A percentile compares a stretch with the other conserved stretches of the same genome.
Conservation (phyloP, 805 yeast genomes). For the Hanseniaspora jakobsenii region DNA sequence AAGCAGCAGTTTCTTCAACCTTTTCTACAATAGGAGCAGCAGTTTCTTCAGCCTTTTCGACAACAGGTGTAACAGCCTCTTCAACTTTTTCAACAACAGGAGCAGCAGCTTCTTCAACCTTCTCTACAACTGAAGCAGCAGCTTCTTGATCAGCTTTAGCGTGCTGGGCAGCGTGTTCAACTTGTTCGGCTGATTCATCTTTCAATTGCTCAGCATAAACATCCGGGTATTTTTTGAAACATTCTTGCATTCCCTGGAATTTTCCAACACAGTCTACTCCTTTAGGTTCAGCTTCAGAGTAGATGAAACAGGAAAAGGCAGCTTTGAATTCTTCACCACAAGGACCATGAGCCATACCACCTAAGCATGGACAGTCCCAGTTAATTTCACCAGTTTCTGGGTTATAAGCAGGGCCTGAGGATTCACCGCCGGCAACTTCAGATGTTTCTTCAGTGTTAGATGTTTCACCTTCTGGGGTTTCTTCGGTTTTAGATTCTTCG, state of each 20-base stretch:
- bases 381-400: constrained; percentile 98
- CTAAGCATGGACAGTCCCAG: constrained; percentile 99
- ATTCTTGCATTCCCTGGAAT: constrained; percentile 82
- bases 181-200: constrained; percentile 47
- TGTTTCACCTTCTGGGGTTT: too few species aligned
- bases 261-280: constrained; percentile 90
- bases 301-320: constrained; percentile 90
- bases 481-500: constrained; percentile 1
- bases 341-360: constrained; percentile 98
- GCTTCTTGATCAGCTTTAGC: constrained; percentile 18
- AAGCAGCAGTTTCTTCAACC: too few species aligned
- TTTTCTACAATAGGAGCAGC: constrained; percentile 17
- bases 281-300: constrained; percentile 88
- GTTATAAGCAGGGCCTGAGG: constrained; percentile 63
- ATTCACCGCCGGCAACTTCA: background rate
- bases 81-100: constrained; percentile 21
- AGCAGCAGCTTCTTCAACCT: constrained; percentile 18
- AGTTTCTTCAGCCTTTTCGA: constrained; percentile 20
- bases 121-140: background rate
- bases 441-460: background rate
- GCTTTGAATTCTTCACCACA: constrained; percentile 93
- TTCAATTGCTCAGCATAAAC: constrained; percentile 82
- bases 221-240: constrained; percentile 88
- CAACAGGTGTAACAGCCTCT: constrained; percentile 18
- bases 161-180: constrained; percentile 21